A percentile compares a stretch with the other conserved stretches of the same genome.
phyloP scores from a whole-genome alignment of 176 grass and related monocot genomes.

The Rhynchospora tenuis region DNA sequence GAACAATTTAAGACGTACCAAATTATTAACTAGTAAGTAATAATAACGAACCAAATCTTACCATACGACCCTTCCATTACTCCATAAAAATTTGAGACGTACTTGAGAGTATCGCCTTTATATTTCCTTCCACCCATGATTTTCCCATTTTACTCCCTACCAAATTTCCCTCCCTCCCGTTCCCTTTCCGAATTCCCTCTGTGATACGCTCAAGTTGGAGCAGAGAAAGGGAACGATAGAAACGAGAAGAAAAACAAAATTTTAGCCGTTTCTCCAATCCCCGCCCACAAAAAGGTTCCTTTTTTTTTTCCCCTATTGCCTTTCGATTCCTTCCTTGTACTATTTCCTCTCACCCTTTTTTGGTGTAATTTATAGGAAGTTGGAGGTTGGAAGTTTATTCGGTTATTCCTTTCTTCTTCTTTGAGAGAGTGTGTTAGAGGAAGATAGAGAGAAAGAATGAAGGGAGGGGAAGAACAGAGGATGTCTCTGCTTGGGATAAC shows the following conservation, averaged over 20 bases:
- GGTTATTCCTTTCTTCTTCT: background rate
- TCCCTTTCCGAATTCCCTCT: background rate
- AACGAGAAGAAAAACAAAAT: background rate
- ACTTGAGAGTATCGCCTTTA: background rate
- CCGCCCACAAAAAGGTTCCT: background rate
- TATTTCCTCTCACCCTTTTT: background rate
- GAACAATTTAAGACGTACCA: too few relatives aligned
- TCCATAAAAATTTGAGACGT: too few relatives aligned
- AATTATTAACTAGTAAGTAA: too few relatives aligned
- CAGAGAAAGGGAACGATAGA: conserved; percentile 1
- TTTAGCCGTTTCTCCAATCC: background rate
- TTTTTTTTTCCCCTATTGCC: background rate
- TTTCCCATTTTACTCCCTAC: background rate
- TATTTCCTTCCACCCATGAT: background rate
- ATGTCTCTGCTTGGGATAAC: conserved; percentile 65
- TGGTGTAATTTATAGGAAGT: background rate
- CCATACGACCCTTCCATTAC: background rate
- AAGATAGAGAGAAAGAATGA: background rate
- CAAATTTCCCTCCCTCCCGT: background rate
- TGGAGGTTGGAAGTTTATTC: background rate
- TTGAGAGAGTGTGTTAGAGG: background rate
- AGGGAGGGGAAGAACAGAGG: conserved; percentile 47
- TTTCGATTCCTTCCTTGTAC: conserved; percentile 15
- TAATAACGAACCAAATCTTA: background rate
- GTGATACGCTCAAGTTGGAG: background rate